Evolutionary conservation across 345 rosid species (phyloP).

Genomic region (Leavenworthia alabamica): DNA sequence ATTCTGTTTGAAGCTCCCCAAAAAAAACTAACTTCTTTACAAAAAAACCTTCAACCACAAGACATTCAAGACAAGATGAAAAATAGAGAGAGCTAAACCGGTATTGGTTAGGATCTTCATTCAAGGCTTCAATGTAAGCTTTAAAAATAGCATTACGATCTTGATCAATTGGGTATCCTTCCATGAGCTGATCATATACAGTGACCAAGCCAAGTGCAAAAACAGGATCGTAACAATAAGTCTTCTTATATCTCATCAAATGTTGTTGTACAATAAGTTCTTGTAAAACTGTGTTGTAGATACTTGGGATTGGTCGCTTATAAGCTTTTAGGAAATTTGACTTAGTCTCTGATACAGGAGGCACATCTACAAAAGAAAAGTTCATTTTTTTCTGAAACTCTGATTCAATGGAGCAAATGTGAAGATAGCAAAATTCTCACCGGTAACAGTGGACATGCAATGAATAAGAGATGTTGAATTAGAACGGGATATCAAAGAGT

Average conservation of each 20-base stretch:
- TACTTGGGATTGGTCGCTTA: conserved; percentile 85
- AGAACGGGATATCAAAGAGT: conserved; percentile 31
- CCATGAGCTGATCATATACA: conserved; percentile 94
- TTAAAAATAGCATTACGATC: conserved; percentile 81
- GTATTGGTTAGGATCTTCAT: conserved; percentile 87
- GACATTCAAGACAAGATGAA: neutral
- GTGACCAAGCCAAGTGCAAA: conserved; percentile 98
- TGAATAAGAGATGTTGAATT: conserved; percentile 43
- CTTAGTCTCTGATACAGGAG: conserved; percentile 90
- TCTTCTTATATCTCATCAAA: conserved; percentile 82
- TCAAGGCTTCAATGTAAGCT: conserved; percentile 72
- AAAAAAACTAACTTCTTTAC: neutral
- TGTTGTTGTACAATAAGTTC: conserved; percentile 96
- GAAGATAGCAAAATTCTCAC: conserved; percentile 30
- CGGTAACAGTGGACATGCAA: conserved; percentile 59
- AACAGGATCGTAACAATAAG: conserved; percentile 70
- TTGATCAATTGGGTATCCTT: conserved; percentile 89
- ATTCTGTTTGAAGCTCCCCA: conserved; percentile 33
- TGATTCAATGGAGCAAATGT: too few species aligned
- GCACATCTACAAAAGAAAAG: conserved; percentile 50
- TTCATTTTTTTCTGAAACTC: neutral
- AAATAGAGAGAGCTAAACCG: conserved; percentile 61
- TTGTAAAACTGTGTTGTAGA: conserved; percentile 79
- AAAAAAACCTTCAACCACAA: neutral
- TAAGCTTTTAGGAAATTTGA: conserved; percentile 66